phyloP scores from a whole-genome alignment of 257 asterid species.

The Forsythia suspensa region DNA sequence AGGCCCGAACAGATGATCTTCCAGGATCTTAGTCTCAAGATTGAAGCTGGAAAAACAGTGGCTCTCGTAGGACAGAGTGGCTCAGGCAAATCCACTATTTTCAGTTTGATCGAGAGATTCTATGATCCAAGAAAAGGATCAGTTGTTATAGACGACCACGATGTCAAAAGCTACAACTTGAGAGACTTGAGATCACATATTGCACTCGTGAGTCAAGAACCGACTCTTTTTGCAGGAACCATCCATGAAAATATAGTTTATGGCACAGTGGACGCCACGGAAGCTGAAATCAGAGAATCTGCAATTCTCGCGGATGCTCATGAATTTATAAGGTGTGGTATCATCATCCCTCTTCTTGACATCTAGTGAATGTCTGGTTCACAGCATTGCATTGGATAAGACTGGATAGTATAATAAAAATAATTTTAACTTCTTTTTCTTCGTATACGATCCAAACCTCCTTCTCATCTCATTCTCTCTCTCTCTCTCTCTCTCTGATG shows the following conservation, averaged over 20 bases:
- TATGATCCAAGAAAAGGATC: conserved; percentile 67
- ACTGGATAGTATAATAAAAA: background rate
- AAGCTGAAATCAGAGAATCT: conserved; percentile 60
- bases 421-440: background rate
- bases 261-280: conserved; percentile 53
- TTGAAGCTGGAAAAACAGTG: conserved; percentile 55
- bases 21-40: conserved; percentile 53
- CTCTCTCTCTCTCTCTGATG: background rate
- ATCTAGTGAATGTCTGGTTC: too few relatives aligned
- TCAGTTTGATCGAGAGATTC: conserved; percentile 65
- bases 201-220: conserved; percentile 72
- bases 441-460: too few relatives aligned
- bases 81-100: conserved; percentile 73
- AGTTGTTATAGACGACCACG: conserved; percentile 53
- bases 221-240: conserved; percentile 62
- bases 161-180: conserved; percentile 55
- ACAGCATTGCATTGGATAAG: too few relatives aligned
- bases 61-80: conserved; percentile 86
- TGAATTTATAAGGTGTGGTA: conserved; percentile 59
- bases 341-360: too few relatives aligned
- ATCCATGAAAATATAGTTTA: conserved; percentile 57
- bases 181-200: conserved; percentile 59
- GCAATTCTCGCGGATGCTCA: conserved; percentile 68
- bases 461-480: too few relatives aligned
- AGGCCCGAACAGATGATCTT: conserved; percentile 67